A percentile compares a stretch with the other conserved stretches of the same genome.
phyloP scores from a whole-genome alignment of 2,329 filamentous ascomycete genomes.

The Fusarium tjaetaba region DNA sequence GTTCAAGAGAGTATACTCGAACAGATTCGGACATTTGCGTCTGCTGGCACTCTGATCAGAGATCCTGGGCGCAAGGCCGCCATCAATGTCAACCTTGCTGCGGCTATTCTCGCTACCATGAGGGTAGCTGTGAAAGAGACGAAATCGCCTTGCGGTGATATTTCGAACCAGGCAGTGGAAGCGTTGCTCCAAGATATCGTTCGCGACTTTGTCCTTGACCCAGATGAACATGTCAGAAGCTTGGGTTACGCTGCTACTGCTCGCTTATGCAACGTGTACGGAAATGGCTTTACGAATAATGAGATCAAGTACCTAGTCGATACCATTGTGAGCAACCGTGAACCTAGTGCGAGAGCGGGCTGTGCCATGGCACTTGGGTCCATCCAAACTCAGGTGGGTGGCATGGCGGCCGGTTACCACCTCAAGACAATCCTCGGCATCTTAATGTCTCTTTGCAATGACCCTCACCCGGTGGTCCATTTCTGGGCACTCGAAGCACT shows the following conservation, averaged over 20 bases:
- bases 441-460: constrained; percentile 95
- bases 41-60: constrained; percentile 79
- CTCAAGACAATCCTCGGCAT: constrained; percentile 98
- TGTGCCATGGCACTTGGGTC: constrained; percentile 93
- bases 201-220: constrained; percentile 78
- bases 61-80: constrained; percentile 90
- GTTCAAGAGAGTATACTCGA: constrained; percentile 97
- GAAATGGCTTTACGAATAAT: constrained; percentile 86
- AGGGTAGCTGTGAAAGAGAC: constrained; percentile 88
- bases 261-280: constrained; percentile 83
- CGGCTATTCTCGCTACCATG: constrained; percentile 81
- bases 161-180: constrained; percentile 80
- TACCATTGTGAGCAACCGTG: constrained; percentile 91
- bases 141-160: constrained; percentile 74
- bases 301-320: constrained; percentile 94
- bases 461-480: constrained; percentile 93
- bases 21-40: constrained; percentile 90
- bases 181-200: constrained; percentile 82
- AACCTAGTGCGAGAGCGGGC: constrained; percentile 91
- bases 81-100: constrained; percentile 88
- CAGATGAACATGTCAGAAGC: constrained; percentile 85
- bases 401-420: constrained; percentile 96
- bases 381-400: constrained; percentile 94
- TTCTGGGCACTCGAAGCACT: constrained; percentile 95
- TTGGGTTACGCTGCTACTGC: constrained; percentile 88